Evolutionary conservation across 768 basidiomycete species (phyloP).

Genomic region (Tephrocybe sp.): DNA sequence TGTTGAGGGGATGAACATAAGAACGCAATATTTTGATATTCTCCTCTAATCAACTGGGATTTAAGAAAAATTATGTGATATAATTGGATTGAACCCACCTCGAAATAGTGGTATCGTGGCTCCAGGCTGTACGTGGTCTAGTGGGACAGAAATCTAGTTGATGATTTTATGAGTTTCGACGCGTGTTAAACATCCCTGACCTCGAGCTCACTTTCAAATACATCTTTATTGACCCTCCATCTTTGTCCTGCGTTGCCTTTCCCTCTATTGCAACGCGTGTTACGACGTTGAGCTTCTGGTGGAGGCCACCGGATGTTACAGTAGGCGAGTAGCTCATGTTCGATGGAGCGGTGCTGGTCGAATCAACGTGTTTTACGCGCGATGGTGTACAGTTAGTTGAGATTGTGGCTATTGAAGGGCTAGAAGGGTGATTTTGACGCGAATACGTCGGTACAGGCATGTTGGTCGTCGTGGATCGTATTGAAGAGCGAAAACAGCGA

Average conservation of each 20-base stretch:
- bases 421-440: conserved; percentile 15
- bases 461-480: neutral
- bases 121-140: conserved; percentile 66
- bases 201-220: conserved; percentile 67
- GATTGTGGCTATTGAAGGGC: conserved; percentile 10
- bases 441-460: conserved; percentile 16
- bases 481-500: neutral
- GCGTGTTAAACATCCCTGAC: neutral
- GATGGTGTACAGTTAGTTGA: conserved; percentile 8
- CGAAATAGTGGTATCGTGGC: conserved; percentile 71
- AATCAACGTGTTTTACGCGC: conserved; percentile 19
- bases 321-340: conserved; percentile 46
- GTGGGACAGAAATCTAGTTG: conserved; percentile 62
- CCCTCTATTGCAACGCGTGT: conserved; percentile 77
- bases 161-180: neutral
- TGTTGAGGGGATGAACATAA: conserved; percentile 76
- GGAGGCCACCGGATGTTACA: conserved; percentile 40
- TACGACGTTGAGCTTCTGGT: conserved; percentile 63
- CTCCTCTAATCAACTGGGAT: conserved; percentile 78
- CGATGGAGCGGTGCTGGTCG: conserved; percentile 20
- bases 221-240: conserved; percentile 69
- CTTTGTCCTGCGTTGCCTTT: conserved; percentile 62
- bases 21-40: conserved; percentile 74
- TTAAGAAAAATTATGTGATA: no score
- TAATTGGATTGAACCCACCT: no score